These are phyloP conservation scores for Litsea cubeba DNA, from an alignment of 164 flowering plant genomes.

Conservation along the genomic window DNA sequence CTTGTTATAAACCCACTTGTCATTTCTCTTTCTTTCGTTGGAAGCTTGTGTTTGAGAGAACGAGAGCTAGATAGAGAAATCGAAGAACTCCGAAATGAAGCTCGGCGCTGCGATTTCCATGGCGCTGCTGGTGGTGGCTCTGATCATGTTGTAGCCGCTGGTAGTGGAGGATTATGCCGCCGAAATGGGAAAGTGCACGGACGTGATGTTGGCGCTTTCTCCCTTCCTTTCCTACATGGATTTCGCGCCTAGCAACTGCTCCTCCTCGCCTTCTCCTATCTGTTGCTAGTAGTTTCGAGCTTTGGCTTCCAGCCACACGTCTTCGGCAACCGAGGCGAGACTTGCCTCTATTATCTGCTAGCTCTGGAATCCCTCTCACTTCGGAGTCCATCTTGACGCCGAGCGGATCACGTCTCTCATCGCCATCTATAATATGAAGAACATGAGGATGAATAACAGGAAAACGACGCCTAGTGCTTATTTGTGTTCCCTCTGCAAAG, in stretches of 20 bases:
- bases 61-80: too few relatives aligned
- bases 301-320: neutral
- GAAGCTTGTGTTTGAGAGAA: too few relatives aligned
- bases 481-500: neutral
- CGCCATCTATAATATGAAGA: neutral
- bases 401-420: neutral
- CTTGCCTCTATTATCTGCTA: neutral
- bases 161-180: too few relatives aligned
- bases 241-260: neutral
- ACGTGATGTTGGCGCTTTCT: neutral
- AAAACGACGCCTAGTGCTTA: neutral
- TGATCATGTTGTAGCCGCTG: too few relatives aligned
- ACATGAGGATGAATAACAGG: neutral
- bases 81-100: too few relatives aligned
- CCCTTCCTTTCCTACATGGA: constrained; percentile 1
- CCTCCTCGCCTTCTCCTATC: neutral
- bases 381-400: constrained; percentile 3
- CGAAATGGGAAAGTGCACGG: neutral
- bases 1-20: too few relatives aligned
- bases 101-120: too few relatives aligned
- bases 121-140: too few relatives aligned
- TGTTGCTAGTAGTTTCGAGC: neutral
- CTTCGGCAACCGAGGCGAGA: too few relatives aligned
- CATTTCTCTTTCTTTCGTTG: too few relatives aligned
- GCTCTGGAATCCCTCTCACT: neutral